A percentile compares a stretch with the other conserved stretches of the same genome.
These are phyloP conservation scores for Leccinum arenicola DNA, from an alignment of 768 basidiomycete species.

Conservation along the genomic window DNA sequence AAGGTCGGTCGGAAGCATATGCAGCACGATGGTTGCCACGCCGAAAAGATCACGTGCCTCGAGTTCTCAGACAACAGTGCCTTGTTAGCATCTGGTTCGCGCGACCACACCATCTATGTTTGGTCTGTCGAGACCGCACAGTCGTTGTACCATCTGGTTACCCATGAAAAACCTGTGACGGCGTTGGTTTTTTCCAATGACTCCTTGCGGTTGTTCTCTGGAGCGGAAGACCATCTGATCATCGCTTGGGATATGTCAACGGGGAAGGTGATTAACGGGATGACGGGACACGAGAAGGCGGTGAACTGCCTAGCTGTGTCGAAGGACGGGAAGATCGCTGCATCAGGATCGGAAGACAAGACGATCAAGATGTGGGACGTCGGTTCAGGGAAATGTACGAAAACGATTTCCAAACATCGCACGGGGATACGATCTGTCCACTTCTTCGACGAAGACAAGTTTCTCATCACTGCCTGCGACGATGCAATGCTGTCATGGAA, in stretches of 20 bases:
- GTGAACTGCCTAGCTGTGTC: constrained; percentile 22
- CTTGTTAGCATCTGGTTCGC: constrained; percentile 19
- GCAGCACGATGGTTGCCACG: constrained; percentile 13
- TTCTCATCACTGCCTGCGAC: constrained; percentile 9
- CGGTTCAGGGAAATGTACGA: constrained; percentile 12
- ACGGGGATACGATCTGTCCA: constrained; percentile 12
- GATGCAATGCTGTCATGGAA: constrained; percentile 9
- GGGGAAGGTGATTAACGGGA: constrained; percentile 13
- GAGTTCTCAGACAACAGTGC: constrained; percentile 17
- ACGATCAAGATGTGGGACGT: constrained; percentile 25
- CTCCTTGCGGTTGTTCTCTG: constrained; percentile 19
- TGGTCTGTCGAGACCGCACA: constrained; percentile 23
- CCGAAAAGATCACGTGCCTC: constrained; percentile 15
- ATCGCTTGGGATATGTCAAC: constrained; percentile 18
- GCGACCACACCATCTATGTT: constrained; percentile 16
- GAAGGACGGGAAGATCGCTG: constrained; percentile 12
- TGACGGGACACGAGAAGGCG: constrained; percentile 19
- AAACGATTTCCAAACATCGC: constrained; percentile 13
- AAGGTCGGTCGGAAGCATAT: constrained; percentile 17
- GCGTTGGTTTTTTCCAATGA: constrained; percentile 23
- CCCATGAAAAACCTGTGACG: constrained; percentile 19
- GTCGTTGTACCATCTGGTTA: constrained; percentile 7
- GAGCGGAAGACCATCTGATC: constrained; percentile 22
- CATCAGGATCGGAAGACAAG: constrained; percentile 25
- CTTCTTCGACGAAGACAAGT: constrained; percentile 12